Evolutionary conservation across 1,139 yeast genomes (phyloP).

Genomic region (Lodderomyces margitis): DNA sequence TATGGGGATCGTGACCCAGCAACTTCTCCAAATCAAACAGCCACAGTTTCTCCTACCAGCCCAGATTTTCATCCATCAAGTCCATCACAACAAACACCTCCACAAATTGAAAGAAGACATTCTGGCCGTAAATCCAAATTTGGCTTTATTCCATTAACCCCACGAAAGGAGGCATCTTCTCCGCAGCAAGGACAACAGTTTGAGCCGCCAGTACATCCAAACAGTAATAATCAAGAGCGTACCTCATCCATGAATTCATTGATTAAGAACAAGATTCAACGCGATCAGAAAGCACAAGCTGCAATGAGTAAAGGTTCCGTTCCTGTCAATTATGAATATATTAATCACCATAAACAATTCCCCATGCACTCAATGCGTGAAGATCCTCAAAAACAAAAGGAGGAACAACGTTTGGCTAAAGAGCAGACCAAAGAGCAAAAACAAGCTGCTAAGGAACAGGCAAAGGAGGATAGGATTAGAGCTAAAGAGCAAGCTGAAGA

Average conservation of each 20-base stretch:
- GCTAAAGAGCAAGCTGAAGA: conserved; percentile 12
- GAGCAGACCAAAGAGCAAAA: conserved; percentile 19
- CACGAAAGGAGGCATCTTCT: conserved; percentile 6
- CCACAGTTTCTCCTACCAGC: not conserved
- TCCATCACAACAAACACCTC: conserved; percentile 4
- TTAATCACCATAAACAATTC: conserved; percentile 41
- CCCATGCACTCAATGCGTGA: conserved; percentile 38
- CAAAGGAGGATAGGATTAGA: conserved; percentile 14
- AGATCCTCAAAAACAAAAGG: conserved; percentile 29
- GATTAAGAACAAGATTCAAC: conserved; percentile 7
- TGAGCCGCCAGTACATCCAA: not conserved
- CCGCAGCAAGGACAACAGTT: conserved; percentile 1
- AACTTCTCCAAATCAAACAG: conserved; percentile 1
- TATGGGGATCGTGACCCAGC: conserved; percentile 27
- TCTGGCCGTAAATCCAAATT: conserved; percentile 9
- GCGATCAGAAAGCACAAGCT: conserved; percentile 7
- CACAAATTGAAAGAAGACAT: conserved; percentile 2
- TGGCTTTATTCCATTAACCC: conserved; percentile 13
- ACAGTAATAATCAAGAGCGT: conserved; percentile 2
- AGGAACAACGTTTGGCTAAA: conserved; percentile 25
- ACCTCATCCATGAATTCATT: conserved; percentile 10
- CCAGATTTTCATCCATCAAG: conserved; percentile 2
- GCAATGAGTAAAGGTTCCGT: conserved; percentile 5
- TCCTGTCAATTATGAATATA: conserved; percentile 26
- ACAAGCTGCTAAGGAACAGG: conserved; percentile 16